These are phyloP conservation scores for Friedmanniomyces endolithicus DNA, from an alignment of 495 filamentous ascomycete species.

Conservation along the genomic window DNA sequence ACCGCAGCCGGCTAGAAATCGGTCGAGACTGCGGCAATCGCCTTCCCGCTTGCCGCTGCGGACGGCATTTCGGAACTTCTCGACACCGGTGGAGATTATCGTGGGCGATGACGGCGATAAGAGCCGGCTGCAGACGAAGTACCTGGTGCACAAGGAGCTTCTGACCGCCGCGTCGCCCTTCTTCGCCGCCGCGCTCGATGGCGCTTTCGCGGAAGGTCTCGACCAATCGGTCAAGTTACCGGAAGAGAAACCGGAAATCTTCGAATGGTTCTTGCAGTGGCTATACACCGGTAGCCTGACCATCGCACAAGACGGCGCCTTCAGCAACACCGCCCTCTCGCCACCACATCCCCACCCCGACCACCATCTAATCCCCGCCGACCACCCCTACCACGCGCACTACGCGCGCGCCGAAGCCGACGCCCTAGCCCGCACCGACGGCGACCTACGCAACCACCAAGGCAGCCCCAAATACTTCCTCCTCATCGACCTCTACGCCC, in stretches of 20 bases:
- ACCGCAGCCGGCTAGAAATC: slow-evolving; percentile 11
- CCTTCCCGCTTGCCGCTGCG: slow-evolving; percentile 10
- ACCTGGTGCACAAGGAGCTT: slow-evolving; percentile 35
- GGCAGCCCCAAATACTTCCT: slow-evolving; percentile 35
- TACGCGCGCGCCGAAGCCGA: not conserved
- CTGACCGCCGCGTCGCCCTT: slow-evolving; percentile 34
- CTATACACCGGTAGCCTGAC: slow-evolving; percentile 33
- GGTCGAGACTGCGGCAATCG: slow-evolving; percentile 8
- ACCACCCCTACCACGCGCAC: slow-evolving; percentile 1
- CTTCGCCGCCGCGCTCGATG: slow-evolving; percentile 39
- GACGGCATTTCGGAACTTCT: slow-evolving; percentile 21
- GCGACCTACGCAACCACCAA: slow-evolving; percentile 24
- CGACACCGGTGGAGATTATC: slow-evolving; percentile 25
- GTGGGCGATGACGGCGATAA: slow-evolving; percentile 22
- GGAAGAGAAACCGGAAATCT: slow-evolving; percentile 29
- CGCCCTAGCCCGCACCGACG: slow-evolving; percentile 21
- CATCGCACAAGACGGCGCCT: slow-evolving; percentile 6
- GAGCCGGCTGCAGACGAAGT: slow-evolving; percentile 19
- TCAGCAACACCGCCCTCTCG: not conserved
- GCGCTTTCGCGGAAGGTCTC: slow-evolving; percentile 35
- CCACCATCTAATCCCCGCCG: not conserved
- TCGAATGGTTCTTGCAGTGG: slow-evolving; percentile 37
- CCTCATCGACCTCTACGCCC: slow-evolving; percentile 35
- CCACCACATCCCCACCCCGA: not conserved
- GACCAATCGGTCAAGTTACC: slow-evolving; percentile 31